Conservation (phyloP, 176 grass and related monocot genomes). For the Zoysia pacifica region DNA sequence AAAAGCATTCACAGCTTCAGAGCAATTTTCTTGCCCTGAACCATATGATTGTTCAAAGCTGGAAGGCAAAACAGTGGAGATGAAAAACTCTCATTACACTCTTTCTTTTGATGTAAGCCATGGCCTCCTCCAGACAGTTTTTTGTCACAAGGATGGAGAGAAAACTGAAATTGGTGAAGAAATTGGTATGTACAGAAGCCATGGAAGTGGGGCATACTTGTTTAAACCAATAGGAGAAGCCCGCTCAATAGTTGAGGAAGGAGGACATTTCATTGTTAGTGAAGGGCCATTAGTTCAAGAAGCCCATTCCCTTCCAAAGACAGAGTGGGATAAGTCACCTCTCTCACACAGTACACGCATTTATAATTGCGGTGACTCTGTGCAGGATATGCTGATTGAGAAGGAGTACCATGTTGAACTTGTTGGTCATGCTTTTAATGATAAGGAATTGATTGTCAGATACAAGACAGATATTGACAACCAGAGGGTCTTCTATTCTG, state of each 20-base stretch:
- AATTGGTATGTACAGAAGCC: constrained; percentile 85
- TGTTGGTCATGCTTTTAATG: constrained; percentile 69
- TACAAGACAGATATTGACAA: constrained; percentile 96
- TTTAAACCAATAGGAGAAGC: constrained; percentile 94
- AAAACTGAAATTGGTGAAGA: constrained; percentile 80
- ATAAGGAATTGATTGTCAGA: constrained; percentile 84
- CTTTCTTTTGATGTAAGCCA: constrained; percentile 80
- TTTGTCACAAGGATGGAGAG: constrained; percentile 48
- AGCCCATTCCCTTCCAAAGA: constrained; percentile 81
- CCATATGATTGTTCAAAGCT: constrained; percentile 83
- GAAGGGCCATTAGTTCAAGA: constrained; percentile 89
- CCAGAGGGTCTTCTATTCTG: constrained; percentile 84
- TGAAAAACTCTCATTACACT: constrained; percentile 64
- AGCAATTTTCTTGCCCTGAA: constrained; percentile 74
- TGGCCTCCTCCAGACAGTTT: constrained; percentile 75
- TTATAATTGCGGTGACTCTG: constrained; percentile 61
- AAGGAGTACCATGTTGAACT: constrained; percentile 99
- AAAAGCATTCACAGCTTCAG: constrained; percentile 53
- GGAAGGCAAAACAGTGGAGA: constrained; percentile 63
- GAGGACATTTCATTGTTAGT: constrained; percentile 77
- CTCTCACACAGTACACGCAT: constrained; percentile 88
- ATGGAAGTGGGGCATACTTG: constrained; percentile 88
- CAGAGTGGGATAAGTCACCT: constrained; percentile 66
- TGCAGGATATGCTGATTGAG: constrained; percentile 88
- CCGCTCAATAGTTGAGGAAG: constrained; percentile 64